A percentile compares a stretch with the other conserved stretches of the same genome.
phyloP scores from a whole-genome alignment of 1,139 yeast species.

The Yamadazyma epiphylla region DNA sequence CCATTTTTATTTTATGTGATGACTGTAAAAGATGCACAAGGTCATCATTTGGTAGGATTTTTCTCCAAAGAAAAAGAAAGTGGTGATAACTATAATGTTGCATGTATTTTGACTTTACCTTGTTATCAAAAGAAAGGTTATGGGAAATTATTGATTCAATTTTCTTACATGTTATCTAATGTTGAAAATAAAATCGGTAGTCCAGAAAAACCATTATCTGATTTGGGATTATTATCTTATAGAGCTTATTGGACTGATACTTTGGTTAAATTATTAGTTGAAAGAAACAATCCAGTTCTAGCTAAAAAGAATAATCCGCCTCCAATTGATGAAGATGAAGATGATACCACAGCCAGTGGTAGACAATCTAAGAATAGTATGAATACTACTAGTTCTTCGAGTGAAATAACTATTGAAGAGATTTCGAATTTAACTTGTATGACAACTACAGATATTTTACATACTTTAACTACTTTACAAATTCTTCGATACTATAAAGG shows the following conservation, averaged over 20 bases:
- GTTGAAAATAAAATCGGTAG: constrained; percentile 90
- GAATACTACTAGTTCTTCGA: constrained; percentile 14
- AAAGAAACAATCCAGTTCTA: constrained; percentile 43
- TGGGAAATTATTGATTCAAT: constrained; percentile 87
- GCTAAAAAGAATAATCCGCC: constrained; percentile 37
- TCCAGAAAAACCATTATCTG: constrained; percentile 96
- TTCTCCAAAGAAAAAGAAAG: constrained; percentile 96
- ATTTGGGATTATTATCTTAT: constrained; percentile 86
- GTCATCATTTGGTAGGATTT: constrained; percentile 94
- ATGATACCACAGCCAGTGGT: constrained; percentile 17
- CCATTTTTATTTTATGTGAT: constrained; percentile 94
- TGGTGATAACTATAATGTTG: constrained; percentile 94
- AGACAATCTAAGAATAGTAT: constrained; percentile 7
- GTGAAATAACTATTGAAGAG: constrained; percentile 89
- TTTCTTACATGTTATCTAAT: constrained; percentile 84
- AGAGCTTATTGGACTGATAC: constrained; percentile 98
- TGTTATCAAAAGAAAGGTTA: constrained; percentile 95
- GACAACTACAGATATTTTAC: constrained; percentile 95
- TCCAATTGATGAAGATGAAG: constrained; percentile 23
- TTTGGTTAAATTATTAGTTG: constrained; percentile 69
- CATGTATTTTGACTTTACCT: constrained; percentile 93
- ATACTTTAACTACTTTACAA: constrained; percentile 86
- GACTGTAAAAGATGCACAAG: constrained; percentile 83
- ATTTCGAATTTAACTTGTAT: constrained; percentile 82
- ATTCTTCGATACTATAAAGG: constrained; percentile 92